A percentile compares a stretch with the other conserved stretches of the same genome.
Evolutionary conservation across 1,284 basidiomycete genomes (phyloP).

Genomic region (Ceratobasidium sp.): DNA sequence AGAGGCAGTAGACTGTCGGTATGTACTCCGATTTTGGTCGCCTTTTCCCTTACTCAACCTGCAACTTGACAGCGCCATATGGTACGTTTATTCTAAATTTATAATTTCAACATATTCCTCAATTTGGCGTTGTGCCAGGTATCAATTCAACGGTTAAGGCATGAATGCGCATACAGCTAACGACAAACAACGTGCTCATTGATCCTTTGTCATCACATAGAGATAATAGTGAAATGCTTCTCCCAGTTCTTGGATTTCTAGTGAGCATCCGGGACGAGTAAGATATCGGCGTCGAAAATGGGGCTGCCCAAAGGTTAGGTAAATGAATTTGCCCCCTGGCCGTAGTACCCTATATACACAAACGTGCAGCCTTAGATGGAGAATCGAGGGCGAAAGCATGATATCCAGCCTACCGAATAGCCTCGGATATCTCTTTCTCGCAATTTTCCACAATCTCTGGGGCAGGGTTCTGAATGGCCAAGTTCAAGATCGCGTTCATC

Average conservation of each 20-base stretch:
- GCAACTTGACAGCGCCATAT: neutral
- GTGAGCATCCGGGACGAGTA: constrained; percentile 58
- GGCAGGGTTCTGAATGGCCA: constrained; percentile 71
- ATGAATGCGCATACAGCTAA: neutral
- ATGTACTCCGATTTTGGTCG: constrained; percentile 40
- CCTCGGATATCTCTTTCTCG: constrained; percentile 81
- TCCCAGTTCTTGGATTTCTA: constrained; percentile 71
- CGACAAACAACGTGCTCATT: neutral
- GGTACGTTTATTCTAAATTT: constrained; percentile 9
- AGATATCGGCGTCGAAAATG: constrained; percentile 84
- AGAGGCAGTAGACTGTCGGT: constrained; percentile 87
- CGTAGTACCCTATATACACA: constrained; percentile 64
- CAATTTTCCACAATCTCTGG: constrained; percentile 78
- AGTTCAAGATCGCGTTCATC: neutral
- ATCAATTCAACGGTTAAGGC: constrained; percentile 35
- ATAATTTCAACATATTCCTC: neutral
- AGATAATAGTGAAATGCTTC: constrained; percentile 88
- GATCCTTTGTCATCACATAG: constrained; percentile 57
- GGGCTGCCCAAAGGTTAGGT: constrained; percentile 90
- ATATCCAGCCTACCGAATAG: constrained; percentile 64
- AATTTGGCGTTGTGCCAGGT: constrained; percentile 3
- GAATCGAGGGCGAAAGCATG: neutral
- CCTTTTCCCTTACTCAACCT: neutral
- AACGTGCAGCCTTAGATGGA: neutral
- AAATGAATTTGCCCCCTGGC: constrained; percentile 71